phyloP scores from a whole-genome alignment of 1,139 yeast genomes.

The Lodderomyces beijingensis region DNA sequence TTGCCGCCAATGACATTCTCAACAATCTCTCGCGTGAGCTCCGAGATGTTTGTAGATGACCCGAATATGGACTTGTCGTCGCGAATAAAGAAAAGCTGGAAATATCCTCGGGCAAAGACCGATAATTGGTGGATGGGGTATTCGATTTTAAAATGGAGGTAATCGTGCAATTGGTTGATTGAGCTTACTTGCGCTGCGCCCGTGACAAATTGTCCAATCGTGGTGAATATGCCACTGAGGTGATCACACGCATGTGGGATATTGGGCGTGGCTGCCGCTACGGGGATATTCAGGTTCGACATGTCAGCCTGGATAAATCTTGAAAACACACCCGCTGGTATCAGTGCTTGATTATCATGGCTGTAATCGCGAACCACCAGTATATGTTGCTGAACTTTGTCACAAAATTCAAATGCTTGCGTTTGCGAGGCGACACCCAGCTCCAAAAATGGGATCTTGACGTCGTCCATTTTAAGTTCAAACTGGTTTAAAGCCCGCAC shows the following conservation, averaged over 20 bases:
- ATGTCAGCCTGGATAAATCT: conserved; percentile 52
- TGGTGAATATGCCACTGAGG: conserved; percentile 32
- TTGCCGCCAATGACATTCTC: conserved; percentile 25
- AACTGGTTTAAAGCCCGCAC: conserved; percentile 24
- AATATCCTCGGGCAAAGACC: conserved; percentile 56
- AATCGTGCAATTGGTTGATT: conserved; percentile 32
- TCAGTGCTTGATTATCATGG: conserved; percentile 8
- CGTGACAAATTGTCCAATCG: conserved; percentile 22
- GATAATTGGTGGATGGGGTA: conserved; percentile 29
- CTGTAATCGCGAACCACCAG: conserved; percentile 8
- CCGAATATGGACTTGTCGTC: conserved; percentile 55
- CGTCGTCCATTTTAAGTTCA: conserved; percentile 15
- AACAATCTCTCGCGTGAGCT: conserved; percentile 18
- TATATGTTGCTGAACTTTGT: conserved; percentile 16
- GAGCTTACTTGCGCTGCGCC: conserved; percentile 22
- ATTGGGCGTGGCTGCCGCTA: conserved; percentile 28
- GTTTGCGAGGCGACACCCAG: neutral
- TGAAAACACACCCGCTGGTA: conserved; percentile 32
- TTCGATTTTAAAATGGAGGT: conserved; percentile 30
- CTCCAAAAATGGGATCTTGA: conserved; percentile 7
- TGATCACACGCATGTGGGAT: conserved; percentile 24
- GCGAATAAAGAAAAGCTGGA: conserved; percentile 56
- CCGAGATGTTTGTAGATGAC: conserved; percentile 16
- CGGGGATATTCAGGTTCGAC: conserved; percentile 58
- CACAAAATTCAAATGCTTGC: conserved; percentile 13